Evolutionary conservation across 805 yeast species (phyloP).

Genomic region (Kuraishia capsulata): DNA sequence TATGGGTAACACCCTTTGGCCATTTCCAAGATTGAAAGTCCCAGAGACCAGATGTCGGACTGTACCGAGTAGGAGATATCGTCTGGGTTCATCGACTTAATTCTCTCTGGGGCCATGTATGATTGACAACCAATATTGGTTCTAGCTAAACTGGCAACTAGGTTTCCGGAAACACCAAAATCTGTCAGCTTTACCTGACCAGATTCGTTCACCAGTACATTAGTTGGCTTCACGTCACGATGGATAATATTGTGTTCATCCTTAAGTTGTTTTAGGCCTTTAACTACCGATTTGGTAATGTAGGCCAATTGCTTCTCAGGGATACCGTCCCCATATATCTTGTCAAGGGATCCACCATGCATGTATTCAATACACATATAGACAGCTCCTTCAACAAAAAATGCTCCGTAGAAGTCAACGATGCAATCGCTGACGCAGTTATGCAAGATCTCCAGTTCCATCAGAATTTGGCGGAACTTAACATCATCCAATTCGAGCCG

Average conservation of each 20-base stretch:
- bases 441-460: slow-evolving; percentile 93
- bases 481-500: slow-evolving; percentile 86
- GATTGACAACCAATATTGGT: slow-evolving; percentile 97
- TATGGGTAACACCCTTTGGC: slow-evolving; percentile 94
- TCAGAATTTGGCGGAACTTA: slow-evolving; percentile 87
- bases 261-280: slow-evolving; percentile 76
- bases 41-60: slow-evolving; percentile 93
- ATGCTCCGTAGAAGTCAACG: slow-evolving; percentile 96
- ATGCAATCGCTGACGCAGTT: slow-evolving; percentile 85
- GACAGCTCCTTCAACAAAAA: slow-evolving; percentile 95
- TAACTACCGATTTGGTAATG: slow-evolving; percentile 70
- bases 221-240: slow-evolving; percentile 95
- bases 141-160: slow-evolving; percentile 90
- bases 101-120: slow-evolving; percentile 98
- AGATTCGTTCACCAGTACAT: slow-evolving; percentile 62
- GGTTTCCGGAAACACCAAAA: slow-evolving; percentile 92
- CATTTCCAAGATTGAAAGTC: slow-evolving; percentile 76
- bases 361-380: slow-evolving; percentile 97
- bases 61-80: slow-evolving; percentile 83
- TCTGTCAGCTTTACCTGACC: slow-evolving; percentile 94
- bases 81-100: slow-evolving; percentile 64
- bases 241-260: slow-evolving; percentile 90
- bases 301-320: slow-evolving; percentile 76
- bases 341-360: slow-evolving; percentile 94
- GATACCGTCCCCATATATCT: slow-evolving; percentile 65